Evolutionary conservation across 129 eudicot species (phyloP).

Genomic region (Heracleum sosnowskyi): DNA sequence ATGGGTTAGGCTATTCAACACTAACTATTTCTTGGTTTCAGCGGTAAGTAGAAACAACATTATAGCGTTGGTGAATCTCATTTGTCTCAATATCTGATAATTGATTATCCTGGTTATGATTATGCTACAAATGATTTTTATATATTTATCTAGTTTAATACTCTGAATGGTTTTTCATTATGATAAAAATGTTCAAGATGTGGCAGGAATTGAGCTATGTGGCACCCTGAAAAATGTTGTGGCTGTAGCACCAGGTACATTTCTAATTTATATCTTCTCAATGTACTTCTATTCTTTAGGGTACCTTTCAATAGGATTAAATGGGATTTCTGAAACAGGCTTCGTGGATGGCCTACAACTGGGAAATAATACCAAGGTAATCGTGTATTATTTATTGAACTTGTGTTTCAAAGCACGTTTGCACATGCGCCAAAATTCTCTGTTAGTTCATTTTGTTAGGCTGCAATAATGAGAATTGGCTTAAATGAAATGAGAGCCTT

Average conservation of each 20-base stretch:
- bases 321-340: constrained; percentile 35
- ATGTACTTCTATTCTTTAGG: background rate
- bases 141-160: too few species aligned
- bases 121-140: too few species aligned
- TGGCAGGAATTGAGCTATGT: constrained; percentile 95
- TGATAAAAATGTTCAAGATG: constrained; percentile 71
- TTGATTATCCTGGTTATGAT: background rate
- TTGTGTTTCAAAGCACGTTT: background rate
- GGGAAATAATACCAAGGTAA: constrained; percentile 96
- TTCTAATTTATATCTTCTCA: background rate
- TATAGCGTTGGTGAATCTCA: background rate
- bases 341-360: constrained; percentile 91
- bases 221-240: constrained; percentile 96
- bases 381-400: background rate
- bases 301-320: background rate
- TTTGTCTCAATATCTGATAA: background rate
- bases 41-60: constrained; percentile 47
- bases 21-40: constrained; percentile 84
- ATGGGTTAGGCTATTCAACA: constrained; percentile 78
- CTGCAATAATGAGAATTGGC: constrained; percentile 98
- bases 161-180: background rate
- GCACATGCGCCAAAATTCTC: background rate
- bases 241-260: constrained; percentile 99
- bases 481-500: constrained; percentile 90
- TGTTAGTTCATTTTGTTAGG: constrained; percentile 34